A percentile compares a stretch with the other conserved stretches of the same genome.
phyloP scores from a whole-genome alignment of 805 yeast genomes.

The Ogataea siamensis region DNA sequence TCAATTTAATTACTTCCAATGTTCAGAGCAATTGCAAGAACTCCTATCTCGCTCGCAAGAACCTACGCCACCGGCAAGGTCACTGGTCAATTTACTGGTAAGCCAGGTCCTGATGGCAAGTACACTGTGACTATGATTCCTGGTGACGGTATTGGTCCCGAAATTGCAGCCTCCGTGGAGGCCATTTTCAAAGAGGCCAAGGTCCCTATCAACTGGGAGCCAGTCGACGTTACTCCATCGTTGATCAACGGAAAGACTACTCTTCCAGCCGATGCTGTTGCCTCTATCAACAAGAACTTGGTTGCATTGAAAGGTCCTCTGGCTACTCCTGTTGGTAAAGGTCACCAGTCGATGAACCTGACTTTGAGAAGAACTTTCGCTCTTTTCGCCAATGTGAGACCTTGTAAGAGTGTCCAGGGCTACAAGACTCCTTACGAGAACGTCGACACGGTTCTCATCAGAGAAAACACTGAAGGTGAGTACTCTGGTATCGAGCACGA shows the following conservation, averaged over 20 bases:
- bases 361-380: conserved; percentile 96
- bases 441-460: conserved; percentile 92
- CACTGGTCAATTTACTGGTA: conserved; percentile 67
- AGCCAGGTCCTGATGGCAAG: conserved; percentile 71
- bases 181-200: conserved; percentile 89
- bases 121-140: conserved; percentile 94
- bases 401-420: conserved; percentile 91
- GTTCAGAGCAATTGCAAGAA: conserved; percentile 15
- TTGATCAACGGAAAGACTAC: conserved; percentile 91
- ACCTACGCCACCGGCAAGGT: conserved; percentile 38
- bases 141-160: conserved; percentile 98
- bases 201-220: conserved; percentile 97
- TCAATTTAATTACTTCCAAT: conserved; percentile 6
- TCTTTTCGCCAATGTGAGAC: conserved; percentile 95
- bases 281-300: conserved; percentile 86
- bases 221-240: conserved; percentile 92
- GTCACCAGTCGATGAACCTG: conserved; percentile 95
- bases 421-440: conserved; percentile 85
- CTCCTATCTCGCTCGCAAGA: conserved; percentile 26
- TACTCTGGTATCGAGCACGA: conserved; percentile 99
- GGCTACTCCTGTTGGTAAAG: conserved; percentile 98
- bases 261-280: conserved; percentile 88
- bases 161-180: conserved; percentile 92
- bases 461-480: conserved; percentile 99
- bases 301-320: conserved; percentile 98